Evolutionary conservation across 2,329 filamentous ascomycete species (phyloP), one percentile per base, ranked within the genome.

Genomic region (Pseudocercospora pini-densiflorae): DNA sequence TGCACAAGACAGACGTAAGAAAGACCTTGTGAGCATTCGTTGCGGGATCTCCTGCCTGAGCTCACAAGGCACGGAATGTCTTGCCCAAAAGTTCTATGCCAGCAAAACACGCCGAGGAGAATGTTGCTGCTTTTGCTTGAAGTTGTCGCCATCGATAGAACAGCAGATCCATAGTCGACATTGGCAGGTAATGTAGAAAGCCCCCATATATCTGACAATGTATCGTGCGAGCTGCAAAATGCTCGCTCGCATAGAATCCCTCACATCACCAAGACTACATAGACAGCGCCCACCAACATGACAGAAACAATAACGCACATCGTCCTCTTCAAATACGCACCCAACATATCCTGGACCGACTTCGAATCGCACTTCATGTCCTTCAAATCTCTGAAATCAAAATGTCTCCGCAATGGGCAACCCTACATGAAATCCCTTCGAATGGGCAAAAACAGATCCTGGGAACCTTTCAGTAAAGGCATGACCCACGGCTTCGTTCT

Each of bases 401-500:
- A 59, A 57, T 78, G 73, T 12, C 64, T 78, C 2, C 61, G 58
- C n/a, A 74, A 74, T 9, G 69, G 72, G 21, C 70, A 72, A 31
- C 75, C 77, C 4, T 75, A 78, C 65, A 79, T 78, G 65, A 69
- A 72, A 36, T 73, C 71, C 7, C 64, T 79, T 59, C 74, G 73
- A 60, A 74, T 75, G 61, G 77, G 77, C 58, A 76, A 79, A 40
- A 78, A 78, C 59, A 71, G 72, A 31, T 74, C 71, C 5, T 78
- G 76, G 77, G 76, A 78, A 61, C 71, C 74, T 0, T 73, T 68
- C 63, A 68, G 54, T 9, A 78, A 78, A 65, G 77, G 74, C 61
- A 73, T 79, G 68, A 78, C 78, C 10, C 77, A 79, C 62, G 77
- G 68, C 12, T 78, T 78, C 53, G 67, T 78, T 0, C 72, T 79